phyloP scores from a whole-genome alignment of 108 stramenopile species.

The Epipyxis sp. region DNA sequence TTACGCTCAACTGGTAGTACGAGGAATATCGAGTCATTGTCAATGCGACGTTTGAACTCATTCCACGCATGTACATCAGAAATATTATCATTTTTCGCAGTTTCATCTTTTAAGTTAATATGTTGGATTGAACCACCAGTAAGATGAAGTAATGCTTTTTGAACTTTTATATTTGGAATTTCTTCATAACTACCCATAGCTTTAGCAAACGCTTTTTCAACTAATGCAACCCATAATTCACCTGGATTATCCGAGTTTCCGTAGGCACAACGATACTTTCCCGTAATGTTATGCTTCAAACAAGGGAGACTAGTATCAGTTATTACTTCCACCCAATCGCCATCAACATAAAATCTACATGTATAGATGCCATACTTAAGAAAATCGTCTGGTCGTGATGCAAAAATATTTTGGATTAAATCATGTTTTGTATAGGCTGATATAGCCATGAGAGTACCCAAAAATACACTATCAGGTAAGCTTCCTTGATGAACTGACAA shows the following conservation, averaged over 20 bases:
- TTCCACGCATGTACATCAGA: slow-evolving; percentile 16
- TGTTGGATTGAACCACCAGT: slow-evolving; percentile 40
- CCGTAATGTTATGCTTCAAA: not conserved
- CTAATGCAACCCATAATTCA: slow-evolving; percentile 52
- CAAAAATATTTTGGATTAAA: slow-evolving; percentile 56
- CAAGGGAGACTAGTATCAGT: slow-evolving; percentile 56
- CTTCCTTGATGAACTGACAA: slow-evolving; percentile 42
- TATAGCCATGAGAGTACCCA: slow-evolving; percentile 52
- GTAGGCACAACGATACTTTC: slow-evolving; percentile 39
- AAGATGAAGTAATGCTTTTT: slow-evolving; percentile 58
- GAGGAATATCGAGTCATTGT: slow-evolving; percentile 17
- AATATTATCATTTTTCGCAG: not conserved
- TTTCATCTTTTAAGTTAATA: not conserved
- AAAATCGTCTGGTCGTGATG: slow-evolving; percentile 55
- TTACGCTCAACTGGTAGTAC: not conserved
- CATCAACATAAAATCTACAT: slow-evolving; percentile 61
- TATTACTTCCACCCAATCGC: slow-evolving; percentile 57
- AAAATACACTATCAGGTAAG: slow-evolving; percentile 48
- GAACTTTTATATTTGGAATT: slow-evolving; percentile 39
- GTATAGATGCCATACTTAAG: slow-evolving; percentile 58
- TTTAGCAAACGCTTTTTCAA: slow-evolving; percentile 64
- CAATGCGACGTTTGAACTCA: not conserved
- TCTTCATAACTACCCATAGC: slow-evolving; percentile 58
- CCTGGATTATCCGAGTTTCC: slow-evolving; percentile 42
- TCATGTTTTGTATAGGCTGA: slow-evolving; percentile 33